Conservation (phyloP, 768 basidiomycete species). For the Rhodotorula taiwanensis region DNA sequence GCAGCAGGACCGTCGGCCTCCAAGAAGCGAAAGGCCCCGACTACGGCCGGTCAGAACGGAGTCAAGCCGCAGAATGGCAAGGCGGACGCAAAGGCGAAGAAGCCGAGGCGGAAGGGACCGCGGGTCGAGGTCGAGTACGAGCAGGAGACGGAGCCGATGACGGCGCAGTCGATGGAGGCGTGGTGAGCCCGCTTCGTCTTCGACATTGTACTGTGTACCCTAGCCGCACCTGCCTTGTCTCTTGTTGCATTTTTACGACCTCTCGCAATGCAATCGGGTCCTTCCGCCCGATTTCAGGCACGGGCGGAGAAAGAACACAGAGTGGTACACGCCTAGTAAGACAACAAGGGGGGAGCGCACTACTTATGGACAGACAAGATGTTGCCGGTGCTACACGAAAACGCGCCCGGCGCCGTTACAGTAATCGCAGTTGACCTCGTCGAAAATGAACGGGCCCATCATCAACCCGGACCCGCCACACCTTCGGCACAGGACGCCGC, state of each 20-base stretch:
- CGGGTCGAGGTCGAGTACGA: constrained; percentile 95
- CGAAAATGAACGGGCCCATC: constrained; percentile 13
- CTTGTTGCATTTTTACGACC: no score
- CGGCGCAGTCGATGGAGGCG: constrained; percentile 11
- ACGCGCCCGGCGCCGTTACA: constrained; percentile 29
- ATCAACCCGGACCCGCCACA: constrained; percentile 28
- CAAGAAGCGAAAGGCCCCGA: constrained; percentile 53
- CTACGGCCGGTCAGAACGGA: constrained; percentile 40
- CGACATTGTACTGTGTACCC: no score
- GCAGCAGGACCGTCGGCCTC: no score
- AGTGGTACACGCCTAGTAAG: no score
- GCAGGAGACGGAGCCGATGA: constrained; percentile 62
- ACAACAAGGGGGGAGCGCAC: no score
- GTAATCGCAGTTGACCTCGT: constrained; percentile 20
- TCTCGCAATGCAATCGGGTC: no score
- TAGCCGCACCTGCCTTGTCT: no score
- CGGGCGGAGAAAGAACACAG: no score
- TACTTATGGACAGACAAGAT: background rate
- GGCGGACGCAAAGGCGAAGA: constrained; percentile 43
- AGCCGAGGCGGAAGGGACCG: constrained; percentile 53
- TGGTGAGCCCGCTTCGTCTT: background rate
- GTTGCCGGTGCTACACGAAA: background rate
- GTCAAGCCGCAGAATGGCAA: constrained; percentile 52
- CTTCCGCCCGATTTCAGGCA: no score
- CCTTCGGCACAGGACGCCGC: constrained; percentile 15